Evolutionary conservation across 164 flowering plant genomes (phyloP), one percentile per base, ranked within the genome.

Genomic region (Vitis amurensis): DNA sequence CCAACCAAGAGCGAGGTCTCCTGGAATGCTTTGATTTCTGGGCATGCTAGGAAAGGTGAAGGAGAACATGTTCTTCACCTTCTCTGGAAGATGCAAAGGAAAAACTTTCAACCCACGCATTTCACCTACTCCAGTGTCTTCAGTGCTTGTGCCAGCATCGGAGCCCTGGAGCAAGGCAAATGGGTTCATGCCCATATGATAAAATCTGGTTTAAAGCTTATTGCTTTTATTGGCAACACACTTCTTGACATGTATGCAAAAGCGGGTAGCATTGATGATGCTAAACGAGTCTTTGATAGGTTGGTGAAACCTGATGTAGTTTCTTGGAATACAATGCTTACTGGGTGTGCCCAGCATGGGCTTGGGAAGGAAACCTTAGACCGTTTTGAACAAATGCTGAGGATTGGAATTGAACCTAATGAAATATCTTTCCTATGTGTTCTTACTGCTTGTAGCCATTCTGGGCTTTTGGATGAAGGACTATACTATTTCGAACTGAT

Each of bases 1-100:
- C 69, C 31, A 29, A 69, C 66, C 4, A 87, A 79, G 74, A 91
- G 88, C 70, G 92, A 85, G 69, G 96, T 89, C 11, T 84, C 89
- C 57, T 91, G 92, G 92, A 91, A 89, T 82, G 91, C 94, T 71
- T 70, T 91, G 74, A 89, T 91, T 77, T 89, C 94, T 17, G 89
- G 87, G 49, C 72, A 85, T 82, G 93, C 91, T 5, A 82, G 89
- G 80, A 85, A 82, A 73, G 78, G 78, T 55, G 83, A 84, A 44
- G 90, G 80, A 51, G 90, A 83, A 55, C 50, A 71, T 29, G 89
- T 87, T 16, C 61, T 91, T 64, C 16, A 10, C 16, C 31, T 83
- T 31, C 85, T 89, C 56, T 63, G 63, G 72, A 70, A 71, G 78
- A 91, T 91, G 96, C 82, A 80, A 52, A 77, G 84, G 71, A 79